Conservation (phyloP, 1,284 basidiomycete genomes). For the Papiliotrema terrestris region DNA sequence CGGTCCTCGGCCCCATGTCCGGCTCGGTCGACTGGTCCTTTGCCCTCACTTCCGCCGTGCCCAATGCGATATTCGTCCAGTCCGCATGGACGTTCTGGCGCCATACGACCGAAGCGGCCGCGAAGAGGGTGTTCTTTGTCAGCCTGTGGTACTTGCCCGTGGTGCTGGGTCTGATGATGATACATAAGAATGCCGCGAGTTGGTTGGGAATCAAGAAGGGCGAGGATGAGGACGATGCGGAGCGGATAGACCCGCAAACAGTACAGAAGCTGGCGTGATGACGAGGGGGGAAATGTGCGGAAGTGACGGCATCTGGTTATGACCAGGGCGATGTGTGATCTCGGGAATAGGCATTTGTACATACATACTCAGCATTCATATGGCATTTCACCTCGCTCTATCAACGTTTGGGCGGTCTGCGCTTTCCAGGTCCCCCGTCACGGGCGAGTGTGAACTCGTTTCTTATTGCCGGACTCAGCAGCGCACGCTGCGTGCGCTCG, state of each 20-base stretch:
- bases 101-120: constrained; percentile 64
- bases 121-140: constrained; percentile 73
- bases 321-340: too few species aligned
- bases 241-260: constrained; percentile 11
- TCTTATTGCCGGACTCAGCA: too few species aligned
- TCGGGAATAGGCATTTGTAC: background rate
- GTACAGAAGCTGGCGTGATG: background rate
- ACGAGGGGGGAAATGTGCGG: background rate
- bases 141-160: constrained; percentile 90
- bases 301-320: background rate
- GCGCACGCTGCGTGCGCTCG: too few species aligned
- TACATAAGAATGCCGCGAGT: constrained; percentile 77
- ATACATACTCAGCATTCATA: too few species aligned
- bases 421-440: too few species aligned
- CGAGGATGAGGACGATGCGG: constrained; percentile 29
- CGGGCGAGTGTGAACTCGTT: too few species aligned
- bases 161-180: constrained; percentile 88
- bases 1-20: constrained; percentile 74
- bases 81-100: constrained; percentile 76
- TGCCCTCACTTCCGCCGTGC: constrained; percentile 69
- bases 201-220: constrained; percentile 53
- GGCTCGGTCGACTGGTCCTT: constrained; percentile 87
- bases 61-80: constrained; percentile 69
- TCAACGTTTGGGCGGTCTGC: too few species aligned
- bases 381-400: too few species aligned